Percentiles rank a stretch among this genome's conserved stretches.
Evolutionary conservation across 2,329 filamentous ascomycete genomes (phyloP).

Genomic region (Fusarium anthophilum): DNA sequence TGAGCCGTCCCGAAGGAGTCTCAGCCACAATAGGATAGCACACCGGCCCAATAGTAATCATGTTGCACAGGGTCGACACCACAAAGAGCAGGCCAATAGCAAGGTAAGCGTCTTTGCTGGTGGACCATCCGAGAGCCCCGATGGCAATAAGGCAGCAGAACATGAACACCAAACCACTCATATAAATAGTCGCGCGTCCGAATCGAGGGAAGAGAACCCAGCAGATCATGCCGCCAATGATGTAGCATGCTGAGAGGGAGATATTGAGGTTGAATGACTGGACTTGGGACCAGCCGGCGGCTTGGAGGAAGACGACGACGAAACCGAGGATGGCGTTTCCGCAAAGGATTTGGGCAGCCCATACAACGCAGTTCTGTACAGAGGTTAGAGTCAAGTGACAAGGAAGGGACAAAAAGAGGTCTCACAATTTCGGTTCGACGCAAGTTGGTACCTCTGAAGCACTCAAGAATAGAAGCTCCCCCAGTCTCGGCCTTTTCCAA

Average conservation of each 20-base stretch:
- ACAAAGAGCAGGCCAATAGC: conserved; percentile 41
- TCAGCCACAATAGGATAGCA: conserved; percentile 53
- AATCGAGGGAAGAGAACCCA: conserved; percentile 53
- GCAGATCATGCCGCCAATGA: conserved; percentile 51
- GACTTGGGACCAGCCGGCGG: conserved; percentile 49
- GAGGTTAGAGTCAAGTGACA: not conserved
- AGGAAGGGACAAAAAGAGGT: no score
- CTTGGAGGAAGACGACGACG: conserved; percentile 50
- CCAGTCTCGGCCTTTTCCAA: conserved; percentile 49
- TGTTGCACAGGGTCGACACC: conserved; percentile 45
- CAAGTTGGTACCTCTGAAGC: conserved; percentile 55
- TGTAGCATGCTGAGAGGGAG: conserved; percentile 52
- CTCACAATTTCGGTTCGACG: conserved; percentile 51
- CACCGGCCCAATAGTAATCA: conserved; percentile 49
- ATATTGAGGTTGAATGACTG: conserved; percentile 53
- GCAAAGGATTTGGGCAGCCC: conserved; percentile 51
- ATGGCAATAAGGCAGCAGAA: conserved; percentile 47
- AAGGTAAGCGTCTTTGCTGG: conserved; percentile 4
- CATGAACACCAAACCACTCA: conserved; percentile 51
- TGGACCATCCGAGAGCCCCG: conserved; percentile 16
- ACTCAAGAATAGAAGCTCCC: conserved; percentile 49
- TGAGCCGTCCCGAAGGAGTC: conserved; percentile 54
- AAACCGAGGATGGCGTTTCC: conserved; percentile 50
- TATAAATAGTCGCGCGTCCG: conserved; percentile 53
- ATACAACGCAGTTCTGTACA: conserved; percentile 48